Evolutionary conservation across 805 yeast species (phyloP).

Genomic region (Debaryomyces hansenii): DNA sequence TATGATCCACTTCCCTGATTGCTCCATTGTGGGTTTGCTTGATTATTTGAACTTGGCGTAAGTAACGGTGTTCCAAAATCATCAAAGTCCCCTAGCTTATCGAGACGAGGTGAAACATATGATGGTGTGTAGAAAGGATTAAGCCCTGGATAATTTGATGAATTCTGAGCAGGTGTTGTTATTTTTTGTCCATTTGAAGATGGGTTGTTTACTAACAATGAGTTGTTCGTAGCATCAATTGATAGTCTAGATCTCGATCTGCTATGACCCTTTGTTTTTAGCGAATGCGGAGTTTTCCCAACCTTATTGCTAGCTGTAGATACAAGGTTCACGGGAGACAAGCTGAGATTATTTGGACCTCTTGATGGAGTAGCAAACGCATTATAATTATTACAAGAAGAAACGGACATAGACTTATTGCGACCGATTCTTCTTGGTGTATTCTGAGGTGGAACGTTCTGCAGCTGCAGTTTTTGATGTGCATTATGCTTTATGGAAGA

Average conservation of each 20-base stretch:
- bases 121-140: constrained; percentile 33
- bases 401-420: constrained; percentile 34
- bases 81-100: constrained; percentile 18
- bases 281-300: constrained; percentile 35
- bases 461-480: constrained; percentile 7
- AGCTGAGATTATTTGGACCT: constrained; percentile 10
- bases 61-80: constrained; percentile 15
- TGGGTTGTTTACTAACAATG: constrained; percentile 9
- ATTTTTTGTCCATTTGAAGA: not conserved
- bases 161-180: constrained; percentile 6
- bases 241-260: constrained; percentile 43
- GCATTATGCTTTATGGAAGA: constrained; percentile 18
- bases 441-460: constrained; percentile 9
- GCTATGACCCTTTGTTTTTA: constrained; percentile 32
- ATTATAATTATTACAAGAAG: constrained; percentile 18
- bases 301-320: constrained; percentile 21
- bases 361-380: constrained; percentile 37
- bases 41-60: constrained; percentile 12
- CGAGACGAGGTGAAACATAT: constrained; percentile 24
- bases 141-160: constrained; percentile 7
- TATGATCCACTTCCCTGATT: constrained; percentile 1
- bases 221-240: constrained; percentile 27
- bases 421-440: constrained; percentile 37
- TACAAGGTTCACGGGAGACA: constrained; percentile 23
- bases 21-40: not conserved